Evolutionary conservation across 129 eudicot species (phyloP).

Genomic region (Smallanthus sonchifolius): DNA sequence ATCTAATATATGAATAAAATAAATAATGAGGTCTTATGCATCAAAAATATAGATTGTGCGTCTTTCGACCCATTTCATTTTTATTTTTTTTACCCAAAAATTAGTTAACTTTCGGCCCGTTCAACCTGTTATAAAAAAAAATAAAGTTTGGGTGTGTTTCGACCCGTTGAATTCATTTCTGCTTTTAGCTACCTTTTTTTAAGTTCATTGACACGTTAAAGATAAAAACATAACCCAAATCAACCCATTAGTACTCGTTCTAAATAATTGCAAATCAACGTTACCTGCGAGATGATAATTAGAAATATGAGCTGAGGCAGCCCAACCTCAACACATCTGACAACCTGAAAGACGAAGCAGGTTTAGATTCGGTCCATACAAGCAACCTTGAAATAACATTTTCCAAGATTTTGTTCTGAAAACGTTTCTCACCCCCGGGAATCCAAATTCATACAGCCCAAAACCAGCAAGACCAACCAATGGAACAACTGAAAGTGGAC

Average conservation of each 20-base stretch:
- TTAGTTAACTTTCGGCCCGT: neutral
- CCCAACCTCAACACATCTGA: slow-evolving; percentile 68
- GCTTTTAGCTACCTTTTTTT: neutral
- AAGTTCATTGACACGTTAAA: neutral
- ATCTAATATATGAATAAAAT: neutral
- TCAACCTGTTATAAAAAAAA: neutral
- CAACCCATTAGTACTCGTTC: neutral
- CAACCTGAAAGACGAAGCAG: slow-evolving; percentile 39
- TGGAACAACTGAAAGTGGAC: slow-evolving; percentile 47
- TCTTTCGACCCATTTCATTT: neutral
- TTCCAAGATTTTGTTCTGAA: slow-evolving; percentile 3
- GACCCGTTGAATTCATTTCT: neutral
- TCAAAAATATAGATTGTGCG: neutral
- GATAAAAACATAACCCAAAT: neutral
- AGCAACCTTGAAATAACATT: neutral
- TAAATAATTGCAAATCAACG: neutral
- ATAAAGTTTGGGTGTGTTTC: neutral
- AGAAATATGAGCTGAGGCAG: slow-evolving; percentile 60
- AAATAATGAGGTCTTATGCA: neutral
- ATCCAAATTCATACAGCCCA: slow-evolving; percentile 40
- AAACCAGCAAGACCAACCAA: slow-evolving; percentile 41
- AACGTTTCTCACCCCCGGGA: slow-evolving; percentile 40
- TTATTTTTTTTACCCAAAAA: neutral
- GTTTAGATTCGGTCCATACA: slow-evolving; percentile 6
- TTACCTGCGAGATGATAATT: slow-evolving; percentile 54